A percentile compares a stretch with the other conserved stretches of the same genome.
phyloP scores from a whole-genome alignment of 2,329 filamentous ascomycete species.

The Colletotrichum theobromicola region DNA sequence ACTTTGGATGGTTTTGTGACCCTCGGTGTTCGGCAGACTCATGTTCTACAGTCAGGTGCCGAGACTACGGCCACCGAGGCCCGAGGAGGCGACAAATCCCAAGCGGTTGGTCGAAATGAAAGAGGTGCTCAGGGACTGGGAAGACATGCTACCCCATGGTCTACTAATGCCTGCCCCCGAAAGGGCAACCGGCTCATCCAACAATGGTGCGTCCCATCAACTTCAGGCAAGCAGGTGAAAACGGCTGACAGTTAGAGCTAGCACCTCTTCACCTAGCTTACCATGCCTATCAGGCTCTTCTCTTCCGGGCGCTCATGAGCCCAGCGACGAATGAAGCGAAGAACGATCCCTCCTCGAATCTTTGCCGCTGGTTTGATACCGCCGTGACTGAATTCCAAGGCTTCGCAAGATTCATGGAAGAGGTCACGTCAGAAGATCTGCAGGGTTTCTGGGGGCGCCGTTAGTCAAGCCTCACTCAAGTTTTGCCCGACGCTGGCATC shows the following conservation, averaged over 20 bases:
- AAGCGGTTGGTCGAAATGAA: slow-evolving; percentile 28
- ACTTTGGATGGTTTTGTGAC: background rate
- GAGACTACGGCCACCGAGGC: slow-evolving; percentile 14
- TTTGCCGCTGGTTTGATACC: slow-evolving; percentile 37
- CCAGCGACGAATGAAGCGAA: slow-evolving; percentile 48
- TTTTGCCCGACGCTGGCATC: background rate
- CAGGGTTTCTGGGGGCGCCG: slow-evolving; percentile 50
- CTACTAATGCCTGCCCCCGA: slow-evolving; percentile 28
- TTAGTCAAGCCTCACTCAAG: slow-evolving; percentile 31
- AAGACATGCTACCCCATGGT: slow-evolving; percentile 39
- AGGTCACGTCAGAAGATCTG: slow-evolving; percentile 38
- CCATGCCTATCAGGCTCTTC: slow-evolving; percentile 45
- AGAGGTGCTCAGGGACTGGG: slow-evolving; percentile 38
- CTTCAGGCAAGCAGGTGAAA: background rate
- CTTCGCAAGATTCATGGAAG: slow-evolving; percentile 42
- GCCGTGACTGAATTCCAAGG: slow-evolving; percentile 40
- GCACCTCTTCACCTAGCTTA: slow-evolving; percentile 46
- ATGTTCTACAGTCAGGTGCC: slow-evolving; percentile 30
- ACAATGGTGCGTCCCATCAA: slow-evolving; percentile 21
- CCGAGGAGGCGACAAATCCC: slow-evolving; percentile 21
- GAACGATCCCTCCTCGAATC: slow-evolving; percentile 36
- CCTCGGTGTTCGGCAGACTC: background rate
- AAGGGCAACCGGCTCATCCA: slow-evolving; percentile 15
- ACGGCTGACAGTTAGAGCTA: background rate
- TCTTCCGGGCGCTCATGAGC: slow-evolving; percentile 49